These are phyloP conservation scores for Fusarium protoensiforme DNA, from an alignment of 2,329 filamentous ascomycete species.

Conservation along the genomic window DNA sequence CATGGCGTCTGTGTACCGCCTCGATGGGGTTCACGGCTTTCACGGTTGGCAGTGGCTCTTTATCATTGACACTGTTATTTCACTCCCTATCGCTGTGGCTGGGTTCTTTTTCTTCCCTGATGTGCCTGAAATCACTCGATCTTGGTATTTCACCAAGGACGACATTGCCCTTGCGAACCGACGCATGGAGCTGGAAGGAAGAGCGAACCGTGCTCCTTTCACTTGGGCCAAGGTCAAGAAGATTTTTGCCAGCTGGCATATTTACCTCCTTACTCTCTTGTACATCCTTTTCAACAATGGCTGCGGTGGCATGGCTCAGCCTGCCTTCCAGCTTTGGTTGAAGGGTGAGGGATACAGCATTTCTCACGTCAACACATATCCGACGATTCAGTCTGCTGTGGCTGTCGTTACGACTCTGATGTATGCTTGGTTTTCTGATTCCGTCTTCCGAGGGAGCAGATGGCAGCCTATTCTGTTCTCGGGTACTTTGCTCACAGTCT, in stretches of 20 bases:
- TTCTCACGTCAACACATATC: constrained; percentile 60
- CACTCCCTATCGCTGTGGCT: constrained; percentile 46
- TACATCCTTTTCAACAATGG: constrained; percentile 76
- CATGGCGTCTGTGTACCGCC: constrained; percentile 53
- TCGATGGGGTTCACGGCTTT: constrained; percentile 55
- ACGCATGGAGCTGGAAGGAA: constrained; percentile 55
- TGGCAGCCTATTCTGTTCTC: constrained; percentile 73
- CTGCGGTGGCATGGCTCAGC: constrained; percentile 56
- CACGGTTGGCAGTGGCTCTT: constrained; percentile 58
- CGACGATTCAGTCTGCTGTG: constrained; percentile 68
- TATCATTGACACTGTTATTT: constrained; percentile 50
- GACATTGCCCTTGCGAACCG: constrained; percentile 43
- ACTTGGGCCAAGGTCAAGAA: constrained; percentile 64
- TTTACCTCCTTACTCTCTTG: constrained; percentile 67
- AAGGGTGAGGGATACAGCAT: constrained; percentile 56
- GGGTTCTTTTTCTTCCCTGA: constrained; percentile 49
- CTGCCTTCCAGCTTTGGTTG: constrained; percentile 65
- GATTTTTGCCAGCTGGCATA: constrained; percentile 73
- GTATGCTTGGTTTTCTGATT: constrained; percentile 75
- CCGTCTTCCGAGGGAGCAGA: constrained; percentile 65
- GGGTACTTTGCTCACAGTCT: constrained; percentile 53
- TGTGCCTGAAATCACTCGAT: constrained; percentile 42
- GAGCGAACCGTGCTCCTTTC: constrained; percentile 53
- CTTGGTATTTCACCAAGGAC: constrained; percentile 43
- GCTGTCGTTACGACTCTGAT: constrained; percentile 67